phyloP scores from a whole-genome alignment of 2,329 filamentous ascomycete genomes.

The Trichoderma arundinaceum region DNA sequence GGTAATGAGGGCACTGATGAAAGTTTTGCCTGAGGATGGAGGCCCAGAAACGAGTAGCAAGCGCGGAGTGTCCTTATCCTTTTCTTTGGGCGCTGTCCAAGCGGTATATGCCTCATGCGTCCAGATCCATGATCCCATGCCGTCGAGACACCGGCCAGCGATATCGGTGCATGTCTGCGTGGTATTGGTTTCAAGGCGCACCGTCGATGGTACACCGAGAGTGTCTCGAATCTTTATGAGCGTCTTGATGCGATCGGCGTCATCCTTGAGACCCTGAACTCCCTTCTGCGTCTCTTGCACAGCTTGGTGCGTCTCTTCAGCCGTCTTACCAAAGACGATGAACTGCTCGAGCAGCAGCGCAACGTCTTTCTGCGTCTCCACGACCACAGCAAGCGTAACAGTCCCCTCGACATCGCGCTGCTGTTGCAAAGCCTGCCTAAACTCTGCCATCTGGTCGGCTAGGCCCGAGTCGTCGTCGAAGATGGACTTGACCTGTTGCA shows the following conservation, averaged over 20 bases:
- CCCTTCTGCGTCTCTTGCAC: conserved; percentile 1
- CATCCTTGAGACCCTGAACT: neutral
- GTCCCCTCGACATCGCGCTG: conserved; percentile 16
- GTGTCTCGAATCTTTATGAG: conserved; percentile 12
- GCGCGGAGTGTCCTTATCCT: neutral
- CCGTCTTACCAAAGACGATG: neutral
- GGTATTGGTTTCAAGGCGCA: conserved; percentile 12
- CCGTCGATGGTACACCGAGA: conserved; percentile 8
- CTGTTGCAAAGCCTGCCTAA: conserved; percentile 1
- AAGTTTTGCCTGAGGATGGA: conserved; percentile 4
- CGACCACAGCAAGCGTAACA: neutral
- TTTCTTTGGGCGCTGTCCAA: neutral
- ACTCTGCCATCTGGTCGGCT: conserved; percentile 5
- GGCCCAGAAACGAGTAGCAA: conserved; percentile 3
- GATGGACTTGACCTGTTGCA: conserved; percentile 8
- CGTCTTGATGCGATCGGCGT: neutral
- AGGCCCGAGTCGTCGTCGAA: conserved; percentile 12
- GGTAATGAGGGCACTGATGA: conserved; percentile 1
- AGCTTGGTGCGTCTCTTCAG: conserved; percentile 3
- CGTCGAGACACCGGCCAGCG: neutral
- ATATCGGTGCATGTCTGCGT: conserved; percentile 12
- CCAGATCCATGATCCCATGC: conserved; percentile 8
- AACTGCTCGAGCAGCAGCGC: conserved; percentile 5
- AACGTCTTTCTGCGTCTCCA: conserved; percentile 1
- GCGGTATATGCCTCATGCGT: conserved; percentile 5